Evolutionary conservation across 192 early-diverging fungal species (phyloP).

Genomic region (Podochytrium sp.): DNA sequence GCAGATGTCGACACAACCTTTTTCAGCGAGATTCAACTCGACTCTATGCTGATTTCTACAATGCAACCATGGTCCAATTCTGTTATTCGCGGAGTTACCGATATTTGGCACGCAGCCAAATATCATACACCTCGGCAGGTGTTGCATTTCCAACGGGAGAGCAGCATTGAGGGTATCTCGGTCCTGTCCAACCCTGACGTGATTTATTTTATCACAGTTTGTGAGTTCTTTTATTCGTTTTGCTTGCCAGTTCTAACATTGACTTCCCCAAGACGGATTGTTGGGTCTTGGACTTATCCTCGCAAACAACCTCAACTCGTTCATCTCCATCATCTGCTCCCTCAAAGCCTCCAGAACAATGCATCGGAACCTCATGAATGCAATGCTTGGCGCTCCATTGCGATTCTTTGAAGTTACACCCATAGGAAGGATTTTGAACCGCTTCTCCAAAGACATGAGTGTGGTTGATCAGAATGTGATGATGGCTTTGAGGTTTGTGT

Average conservation of each 20-base stretch:
- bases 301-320: constrained; percentile 9
- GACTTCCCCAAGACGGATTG: constrained; percentile 7
- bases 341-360: not conserved
- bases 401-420: constrained; percentile 75
- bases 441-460: constrained; percentile 87
- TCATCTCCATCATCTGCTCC: not conserved
- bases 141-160: not conserved
- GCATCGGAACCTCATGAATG: constrained; percentile 40
- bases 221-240: not conserved
- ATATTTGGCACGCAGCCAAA: not conserved
- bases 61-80: not conserved
- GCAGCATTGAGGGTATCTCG: too few relatives aligned
- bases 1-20: not conserved
- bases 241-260: not conserved
- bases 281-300: constrained; percentile 35
- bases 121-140: not conserved
- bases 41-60: not conserved
- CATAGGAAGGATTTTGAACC: constrained; percentile 76
- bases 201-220: not conserved
- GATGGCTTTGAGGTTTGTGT: not conserved
- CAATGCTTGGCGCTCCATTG: constrained; percentile 46
- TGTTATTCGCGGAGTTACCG: not conserved
- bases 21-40: not conserved
- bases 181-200: too few relatives aligned
- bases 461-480: constrained; percentile 40